Evolutionary conservation across 768 basidiomycete species (phyloP).

Genomic region (Agaricus subrufescens): DNA sequence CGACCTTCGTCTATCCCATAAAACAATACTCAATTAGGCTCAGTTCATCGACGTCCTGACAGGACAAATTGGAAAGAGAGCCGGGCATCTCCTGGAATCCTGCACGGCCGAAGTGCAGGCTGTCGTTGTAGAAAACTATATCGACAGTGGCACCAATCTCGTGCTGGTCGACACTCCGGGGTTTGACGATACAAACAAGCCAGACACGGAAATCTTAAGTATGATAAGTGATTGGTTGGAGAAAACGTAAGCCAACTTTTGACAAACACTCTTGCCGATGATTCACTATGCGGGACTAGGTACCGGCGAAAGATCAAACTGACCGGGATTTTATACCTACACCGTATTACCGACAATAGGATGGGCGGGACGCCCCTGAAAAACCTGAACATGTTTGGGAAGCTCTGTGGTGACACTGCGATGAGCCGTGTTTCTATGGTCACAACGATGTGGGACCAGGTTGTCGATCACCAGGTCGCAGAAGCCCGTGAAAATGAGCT

Average conservation of each 20-base stretch:
- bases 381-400: constrained; percentile 47
- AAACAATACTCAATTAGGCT: background rate
- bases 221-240: constrained; percentile 9
- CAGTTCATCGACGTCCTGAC: constrained; percentile 7
- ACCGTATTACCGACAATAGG: constrained; percentile 19
- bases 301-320: constrained; percentile 15
- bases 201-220: constrained; percentile 5
- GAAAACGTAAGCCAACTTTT: constrained; percentile 3
- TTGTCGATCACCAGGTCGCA: constrained; percentile 11
- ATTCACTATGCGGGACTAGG: constrained; percentile 7
- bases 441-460: constrained; percentile 51
- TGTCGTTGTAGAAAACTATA: background rate
- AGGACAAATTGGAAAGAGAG: background rate
- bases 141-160: background rate
- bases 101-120: constrained; percentile 7
- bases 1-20: background rate
- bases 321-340: constrained; percentile 12
- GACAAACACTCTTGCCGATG: background rate
- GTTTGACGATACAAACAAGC: constrained; percentile 11
- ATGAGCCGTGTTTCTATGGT: constrained; percentile 48
- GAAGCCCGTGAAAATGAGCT: constrained; percentile 12
- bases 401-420: constrained; percentile 46
- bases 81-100: constrained; percentile 1
- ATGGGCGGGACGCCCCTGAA: constrained; percentile 46
- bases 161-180: constrained; percentile 15